Evolutionary conservation across 2,329 filamentous ascomycete species (phyloP).

Genomic region (Teratosphaeria gauchensis): DNA sequence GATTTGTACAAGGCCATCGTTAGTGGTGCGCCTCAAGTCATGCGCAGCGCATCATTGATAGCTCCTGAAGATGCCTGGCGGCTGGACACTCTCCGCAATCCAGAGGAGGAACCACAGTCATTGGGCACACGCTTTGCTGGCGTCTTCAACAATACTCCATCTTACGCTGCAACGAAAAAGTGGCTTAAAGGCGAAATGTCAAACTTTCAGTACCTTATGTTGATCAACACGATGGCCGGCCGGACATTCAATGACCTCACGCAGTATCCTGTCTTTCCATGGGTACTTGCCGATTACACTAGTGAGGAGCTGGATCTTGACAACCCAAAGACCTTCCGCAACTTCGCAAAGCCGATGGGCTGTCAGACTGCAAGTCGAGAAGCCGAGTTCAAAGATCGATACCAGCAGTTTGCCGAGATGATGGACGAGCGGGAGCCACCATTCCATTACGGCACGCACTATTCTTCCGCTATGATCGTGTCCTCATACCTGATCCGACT

Average conservation of each 20-base stretch:
- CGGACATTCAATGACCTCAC: constrained; percentile 96
- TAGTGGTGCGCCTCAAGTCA: constrained; percentile 64
- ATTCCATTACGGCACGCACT: constrained; percentile 97
- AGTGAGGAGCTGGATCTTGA: constrained; percentile 84
- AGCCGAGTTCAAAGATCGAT: constrained; percentile 71
- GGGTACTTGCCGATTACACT: constrained; percentile 91
- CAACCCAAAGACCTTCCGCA: constrained; percentile 76
- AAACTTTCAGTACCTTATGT: constrained; percentile 98
- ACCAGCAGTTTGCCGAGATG: constrained; percentile 82
- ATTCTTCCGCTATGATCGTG: constrained; percentile 98
- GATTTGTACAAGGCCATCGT: constrained; percentile 70
- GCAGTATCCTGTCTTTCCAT: constrained; percentile 96
- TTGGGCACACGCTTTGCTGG: constrained; percentile 85
- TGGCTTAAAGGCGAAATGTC: constrained; percentile 95
- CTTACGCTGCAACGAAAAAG: constrained; percentile 74
- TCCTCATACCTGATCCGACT: constrained; percentile 91
- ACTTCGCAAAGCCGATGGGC: constrained; percentile 93
- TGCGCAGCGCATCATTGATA: constrained; percentile 48
- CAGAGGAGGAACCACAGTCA: constrained; percentile 53
- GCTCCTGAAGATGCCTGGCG: constrained; percentile 84
- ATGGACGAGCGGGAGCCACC: constrained; percentile 64
- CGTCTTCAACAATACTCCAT: constrained; percentile 75
- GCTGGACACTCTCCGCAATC: constrained; percentile 68
- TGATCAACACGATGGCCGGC: constrained; percentile 94
- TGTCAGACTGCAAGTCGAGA: constrained; percentile 72